Conservation (phyloP, 1,139 yeast genomes). For the Wickerhamomyces sp. region DNA sequence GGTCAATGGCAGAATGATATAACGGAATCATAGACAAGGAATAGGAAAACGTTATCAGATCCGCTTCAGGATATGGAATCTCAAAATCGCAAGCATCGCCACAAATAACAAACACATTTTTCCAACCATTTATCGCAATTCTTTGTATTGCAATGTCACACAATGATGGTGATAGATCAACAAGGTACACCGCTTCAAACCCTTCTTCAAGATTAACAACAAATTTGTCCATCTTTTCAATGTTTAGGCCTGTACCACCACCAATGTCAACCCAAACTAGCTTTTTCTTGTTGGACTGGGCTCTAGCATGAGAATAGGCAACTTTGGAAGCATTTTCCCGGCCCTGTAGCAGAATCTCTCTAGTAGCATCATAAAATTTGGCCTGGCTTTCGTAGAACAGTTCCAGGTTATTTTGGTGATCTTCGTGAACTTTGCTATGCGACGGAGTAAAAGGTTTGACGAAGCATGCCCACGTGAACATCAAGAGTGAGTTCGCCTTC, state of each 20-base stretch:
- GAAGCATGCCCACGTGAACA: conserved; percentile 50
- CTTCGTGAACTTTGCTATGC: conserved; percentile 33
- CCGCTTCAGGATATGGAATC: conserved; percentile 43
- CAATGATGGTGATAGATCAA: conserved; percentile 73
- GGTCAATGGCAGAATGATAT: conserved; percentile 75
- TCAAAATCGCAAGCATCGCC: conserved; percentile 73
- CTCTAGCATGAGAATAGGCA: conserved; percentile 49
- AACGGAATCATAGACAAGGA: conserved; percentile 84
- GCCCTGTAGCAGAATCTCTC: conserved; percentile 62
- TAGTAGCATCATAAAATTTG: conserved; percentile 64
- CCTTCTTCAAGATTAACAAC: conserved; percentile 39
- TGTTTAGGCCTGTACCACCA: conserved; percentile 82
- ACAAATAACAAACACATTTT: conserved; percentile 62
- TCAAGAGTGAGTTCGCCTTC: conserved; percentile 17
- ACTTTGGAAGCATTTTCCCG: conserved; percentile 59
- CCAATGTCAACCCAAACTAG: conserved; percentile 82
- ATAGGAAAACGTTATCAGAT: conserved; percentile 71
- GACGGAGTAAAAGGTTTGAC: conserved; percentile 57
- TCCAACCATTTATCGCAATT: conserved; percentile 50
- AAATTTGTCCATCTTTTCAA: conserved; percentile 64
- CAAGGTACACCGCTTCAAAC: conserved; percentile 64
- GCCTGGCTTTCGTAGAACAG: conserved; percentile 74
- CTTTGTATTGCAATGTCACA: conserved; percentile 66
- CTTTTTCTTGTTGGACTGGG: conserved; percentile 29
- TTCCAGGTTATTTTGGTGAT: conserved; percentile 67